Conservation (phyloP, 2,329 filamentous ascomycete genomes). For the Lecanosticta acicola region DNA sequence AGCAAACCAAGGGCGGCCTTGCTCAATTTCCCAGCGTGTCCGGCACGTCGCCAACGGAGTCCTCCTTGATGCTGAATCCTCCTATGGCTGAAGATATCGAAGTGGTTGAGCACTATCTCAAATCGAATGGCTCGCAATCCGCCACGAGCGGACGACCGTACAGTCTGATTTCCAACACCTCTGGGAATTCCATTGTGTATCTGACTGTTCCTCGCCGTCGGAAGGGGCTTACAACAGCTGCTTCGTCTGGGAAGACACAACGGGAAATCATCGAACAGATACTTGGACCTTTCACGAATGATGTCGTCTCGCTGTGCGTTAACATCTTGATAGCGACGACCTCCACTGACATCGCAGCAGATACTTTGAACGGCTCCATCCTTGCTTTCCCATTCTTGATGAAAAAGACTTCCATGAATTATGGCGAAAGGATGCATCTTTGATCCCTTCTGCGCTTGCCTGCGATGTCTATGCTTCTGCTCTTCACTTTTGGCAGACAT, state of each 20-base stretch:
- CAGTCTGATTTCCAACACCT: slow-evolving; percentile 46
- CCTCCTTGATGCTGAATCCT: slow-evolving; percentile 37
- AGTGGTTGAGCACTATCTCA: slow-evolving; percentile 37
- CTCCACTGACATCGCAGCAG: background rate
- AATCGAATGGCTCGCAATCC: slow-evolving; percentile 24
- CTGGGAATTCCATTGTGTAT: slow-evolving; percentile 38
- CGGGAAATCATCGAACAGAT: slow-evolving; percentile 39
- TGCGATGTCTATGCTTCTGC: slow-evolving; percentile 38
- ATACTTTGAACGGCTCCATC: slow-evolving; percentile 40
- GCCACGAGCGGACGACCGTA: slow-evolving; percentile 38
- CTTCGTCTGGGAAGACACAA: slow-evolving; percentile 35
- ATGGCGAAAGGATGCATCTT: slow-evolving; percentile 32
- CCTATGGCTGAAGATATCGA: slow-evolving; percentile 40
- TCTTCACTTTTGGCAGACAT: slow-evolving; percentile 35
- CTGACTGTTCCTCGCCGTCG: slow-evolving; percentile 47
- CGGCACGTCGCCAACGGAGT: slow-evolving; percentile 27
- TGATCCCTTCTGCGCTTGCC: slow-evolving; percentile 34
- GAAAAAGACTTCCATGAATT: slow-evolving; percentile 34
- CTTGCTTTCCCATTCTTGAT: slow-evolving; percentile 38
- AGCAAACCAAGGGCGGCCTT: slow-evolving; percentile 2
- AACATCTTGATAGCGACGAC: background rate
- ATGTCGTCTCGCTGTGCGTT: slow-evolving; percentile 37
- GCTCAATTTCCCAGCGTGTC: slow-evolving; percentile 24
- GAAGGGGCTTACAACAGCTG: slow-evolving; percentile 34
- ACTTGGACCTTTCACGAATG: slow-evolving; percentile 34